Evolutionary conservation across 345 rosid genomes (phyloP).

Genomic region (Carallia brachiata): DNA sequence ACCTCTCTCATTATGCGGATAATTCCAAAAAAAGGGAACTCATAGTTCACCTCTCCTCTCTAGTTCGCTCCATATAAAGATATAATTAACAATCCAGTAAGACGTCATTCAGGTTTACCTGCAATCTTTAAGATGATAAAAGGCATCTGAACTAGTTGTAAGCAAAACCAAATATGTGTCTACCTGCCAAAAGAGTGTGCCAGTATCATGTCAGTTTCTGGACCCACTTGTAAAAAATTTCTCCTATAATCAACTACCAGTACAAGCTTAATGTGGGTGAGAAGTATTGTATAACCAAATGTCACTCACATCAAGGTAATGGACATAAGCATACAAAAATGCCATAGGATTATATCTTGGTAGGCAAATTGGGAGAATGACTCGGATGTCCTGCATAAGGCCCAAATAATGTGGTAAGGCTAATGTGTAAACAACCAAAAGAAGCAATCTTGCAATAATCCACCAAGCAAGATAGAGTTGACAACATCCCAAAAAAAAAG

Average conservation of each 20-base stretch:
- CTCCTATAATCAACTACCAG: neutral
- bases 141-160: conserved; percentile 93
- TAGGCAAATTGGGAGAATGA: conserved; percentile 97
- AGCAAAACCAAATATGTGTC: conserved; percentile 91
- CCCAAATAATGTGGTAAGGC: conserved; percentile 12
- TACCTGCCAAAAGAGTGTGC: conserved; percentile 47
- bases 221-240: conserved; percentile 3
- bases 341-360: conserved; percentile 97
- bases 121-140: conserved; percentile 96
- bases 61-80: neutral
- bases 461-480: neutral
- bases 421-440: neutral
- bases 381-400: conserved; percentile 85
- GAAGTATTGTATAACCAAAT: conserved; percentile 8
- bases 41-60: neutral
- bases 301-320: conserved; percentile 87
- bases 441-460: neutral
- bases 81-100: neutral
- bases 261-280: neutral
- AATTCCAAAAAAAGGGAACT: neutral
- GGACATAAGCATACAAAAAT: conserved; percentile 91
- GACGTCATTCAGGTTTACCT: conserved; percentile 42
- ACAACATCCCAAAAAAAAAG: too few species aligned
- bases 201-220: conserved; percentile 16
- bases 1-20: too few species aligned